phyloP scores from a whole-genome alignment of 2,329 filamentous ascomycete genomes.

The Cladosporium phlei region DNA sequence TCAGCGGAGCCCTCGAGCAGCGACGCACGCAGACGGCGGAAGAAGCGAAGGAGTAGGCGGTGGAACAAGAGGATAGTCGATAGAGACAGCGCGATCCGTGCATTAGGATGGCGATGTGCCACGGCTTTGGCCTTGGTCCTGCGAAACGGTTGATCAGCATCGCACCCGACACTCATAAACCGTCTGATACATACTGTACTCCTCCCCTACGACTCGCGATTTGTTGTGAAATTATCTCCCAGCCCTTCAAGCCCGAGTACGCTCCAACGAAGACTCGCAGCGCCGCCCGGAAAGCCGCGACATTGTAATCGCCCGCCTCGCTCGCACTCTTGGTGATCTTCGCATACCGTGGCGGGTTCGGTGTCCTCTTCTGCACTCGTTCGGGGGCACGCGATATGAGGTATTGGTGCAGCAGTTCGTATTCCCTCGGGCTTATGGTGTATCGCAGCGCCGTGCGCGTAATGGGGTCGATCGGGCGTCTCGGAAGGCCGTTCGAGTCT shows the following conservation, averaged over 20 bases:
- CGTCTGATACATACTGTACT: neutral
- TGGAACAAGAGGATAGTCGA: constrained; percentile 85
- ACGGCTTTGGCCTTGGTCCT: constrained; percentile 1
- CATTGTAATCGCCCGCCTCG: constrained; percentile 41
- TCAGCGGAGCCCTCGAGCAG: constrained; percentile 71
- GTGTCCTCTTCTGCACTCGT: constrained; percentile 49
- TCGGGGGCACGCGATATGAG: constrained; percentile 67
- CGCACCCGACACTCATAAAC: neutral
- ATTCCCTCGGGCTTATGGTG: constrained; percentile 77
- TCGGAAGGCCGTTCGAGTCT: constrained; percentile 18
- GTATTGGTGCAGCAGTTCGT: constrained; percentile 77
- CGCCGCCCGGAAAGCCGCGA: constrained; percentile 43
- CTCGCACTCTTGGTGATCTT: constrained; percentile 36
- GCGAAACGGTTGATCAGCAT: neutral
- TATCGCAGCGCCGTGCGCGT: constrained; percentile 83
- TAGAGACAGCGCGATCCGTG: constrained; percentile 75
- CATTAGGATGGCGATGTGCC: constrained; percentile 45
- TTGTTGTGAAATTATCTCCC: constrained; percentile 38
- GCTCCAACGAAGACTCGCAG: constrained; percentile 42
- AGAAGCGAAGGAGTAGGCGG: constrained; percentile 83
- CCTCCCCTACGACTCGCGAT: constrained; percentile 29
- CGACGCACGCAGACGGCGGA: constrained; percentile 70
- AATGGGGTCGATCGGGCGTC: constrained; percentile 56
- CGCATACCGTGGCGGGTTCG: constrained; percentile 48
- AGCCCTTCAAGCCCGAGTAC: constrained; percentile 43